Evolutionary conservation across 2,329 filamentous ascomycete genomes (phyloP).

Genomic region (Cladobotryum mycophilum): DNA sequence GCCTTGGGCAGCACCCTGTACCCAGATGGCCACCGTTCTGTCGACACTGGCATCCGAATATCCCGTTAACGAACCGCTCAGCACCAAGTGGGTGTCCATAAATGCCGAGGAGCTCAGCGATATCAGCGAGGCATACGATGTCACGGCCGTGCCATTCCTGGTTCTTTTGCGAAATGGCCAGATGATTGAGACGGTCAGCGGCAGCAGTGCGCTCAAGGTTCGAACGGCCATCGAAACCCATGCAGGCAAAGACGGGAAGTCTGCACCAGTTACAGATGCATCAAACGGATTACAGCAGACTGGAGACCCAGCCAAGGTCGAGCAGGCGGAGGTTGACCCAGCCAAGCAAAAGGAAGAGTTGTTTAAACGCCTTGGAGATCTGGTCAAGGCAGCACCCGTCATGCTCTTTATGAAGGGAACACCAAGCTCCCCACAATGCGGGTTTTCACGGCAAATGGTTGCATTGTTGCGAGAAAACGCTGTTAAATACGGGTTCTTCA

Average conservation of each 20-base stretch:
- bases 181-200: constrained; percentile 78
- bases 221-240: constrained; percentile 80
- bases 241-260: constrained; percentile 43
- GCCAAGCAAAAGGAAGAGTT: constrained; percentile 74
- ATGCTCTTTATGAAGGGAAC: constrained; percentile 99
- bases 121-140: constrained; percentile 85
- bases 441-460: constrained; percentile 88
- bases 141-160: constrained; percentile 88
- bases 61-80: constrained; percentile 57
- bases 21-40: constrained; percentile 86
- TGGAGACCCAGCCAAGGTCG: constrained; percentile 37
- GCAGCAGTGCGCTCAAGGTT: constrained; percentile 82
- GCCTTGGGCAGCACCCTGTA: constrained; percentile 92
- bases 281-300: constrained; percentile 32
- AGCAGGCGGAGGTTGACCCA: constrained; percentile 36
- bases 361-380: constrained; percentile 68
- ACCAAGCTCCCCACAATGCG: constrained; percentile 78
- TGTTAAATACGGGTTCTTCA: constrained; percentile 98
- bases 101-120: constrained; percentile 94
- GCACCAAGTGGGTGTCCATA: constrained; percentile 78
- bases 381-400: constrained; percentile 91
- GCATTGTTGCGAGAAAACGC: constrained; percentile 78
- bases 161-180: constrained; percentile 71
- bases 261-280: constrained; percentile 28
- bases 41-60: constrained; percentile 82